A percentile compares a stretch with the other conserved stretches of the same genome.
Evolutionary conservation across 139 green algal species (phyloP).

Genomic region (Chlorella sp.): DNA sequence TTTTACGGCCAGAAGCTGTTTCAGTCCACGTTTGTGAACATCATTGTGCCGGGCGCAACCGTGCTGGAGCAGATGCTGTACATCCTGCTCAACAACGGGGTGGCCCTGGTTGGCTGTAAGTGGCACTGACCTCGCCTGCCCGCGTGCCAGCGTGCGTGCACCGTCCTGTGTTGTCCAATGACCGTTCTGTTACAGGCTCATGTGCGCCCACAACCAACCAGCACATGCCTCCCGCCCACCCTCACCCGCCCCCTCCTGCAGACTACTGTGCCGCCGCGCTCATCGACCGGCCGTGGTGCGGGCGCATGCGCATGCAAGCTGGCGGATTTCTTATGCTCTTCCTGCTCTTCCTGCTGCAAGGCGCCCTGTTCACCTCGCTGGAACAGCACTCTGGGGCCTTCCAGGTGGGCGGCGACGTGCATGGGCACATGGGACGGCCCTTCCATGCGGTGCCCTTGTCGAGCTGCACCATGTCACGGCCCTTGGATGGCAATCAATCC

Average conservation of each 20-base stretch:
- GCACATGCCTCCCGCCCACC: background rate
- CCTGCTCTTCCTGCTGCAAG: constrained; percentile 73
- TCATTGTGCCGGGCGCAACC: constrained; percentile 42
- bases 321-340: constrained; percentile 68
- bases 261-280: constrained; percentile 75
- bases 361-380: constrained; percentile 58
- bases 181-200: too few relatives aligned
- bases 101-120: constrained; percentile 66
- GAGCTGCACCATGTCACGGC: too few relatives aligned
- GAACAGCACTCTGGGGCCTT: constrained; percentile 13
- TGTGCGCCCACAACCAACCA: too few relatives aligned
- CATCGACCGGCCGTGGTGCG: constrained; percentile 71
- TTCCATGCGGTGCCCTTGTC: too few relatives aligned
- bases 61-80: constrained; percentile 65
- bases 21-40: constrained; percentile 63
- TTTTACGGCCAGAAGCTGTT: constrained; percentile 88
- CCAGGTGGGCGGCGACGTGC: background rate
- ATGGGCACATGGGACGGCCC: too few relatives aligned
- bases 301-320: constrained; percentile 57
- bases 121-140: background rate
- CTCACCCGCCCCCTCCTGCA: background rate
- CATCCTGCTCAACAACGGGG: constrained; percentile 76
- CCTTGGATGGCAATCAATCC: too few relatives aligned
- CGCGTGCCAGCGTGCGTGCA: too few relatives aligned
- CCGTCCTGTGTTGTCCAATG: too few relatives aligned